Base-by-base conservation (phyloP, 2,329 filamentous ascomycete genomes). In the Aspergillus vadensis region DNA sequence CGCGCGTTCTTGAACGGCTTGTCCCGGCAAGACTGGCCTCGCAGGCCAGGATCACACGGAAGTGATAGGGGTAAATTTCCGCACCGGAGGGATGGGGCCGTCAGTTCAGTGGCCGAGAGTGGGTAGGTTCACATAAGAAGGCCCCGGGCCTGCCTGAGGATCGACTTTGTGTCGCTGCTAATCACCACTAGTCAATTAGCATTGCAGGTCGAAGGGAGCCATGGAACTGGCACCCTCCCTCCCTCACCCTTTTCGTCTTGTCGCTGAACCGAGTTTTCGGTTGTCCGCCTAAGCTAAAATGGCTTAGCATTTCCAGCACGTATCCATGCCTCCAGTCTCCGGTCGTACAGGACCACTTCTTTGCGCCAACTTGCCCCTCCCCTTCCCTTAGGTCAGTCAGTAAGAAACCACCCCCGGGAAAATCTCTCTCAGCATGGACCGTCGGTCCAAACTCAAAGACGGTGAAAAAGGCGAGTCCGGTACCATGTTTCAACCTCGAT, bases 121-220 rank as follows among this genome's bases (percentile, higher is more conserved):
- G 44, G 15, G 61, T 63, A 23, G 61, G 63, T 58, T 23, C 39
- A 50, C 9, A 57, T 61, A 61, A 57, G 48, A 55, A 36, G 55
- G 12, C 53, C 39, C 51, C 17, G 54, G 38, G 52, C 51, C 48
- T 60, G 50, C 32, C 43, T 55, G 44, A 60, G 54, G 63, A 65
- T 65, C 61, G 57, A 63, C 63, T 36, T 36, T 57, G 54, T 63
- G 61, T 63, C 56, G 55, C 60, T 60, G 53, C 58, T 63, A 65
- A 63, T 65, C 58, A 63, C 44, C 60, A 55, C 57, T 62, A 64
- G 61, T 60, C 55, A 58, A 51, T 58, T 57, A 63, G 55, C 48
- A 57, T 58, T 58, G 55, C 47, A 57, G 54, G 58, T 54, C 54
- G 48, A 55, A 53, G 53, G 60, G 54, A 63, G 60, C 60, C 60